Evolutionary conservation across 129 eudicot species (phyloP), one percentile per base, ranked within the genome.

Genomic region (Cynara cardunculus): DNA sequence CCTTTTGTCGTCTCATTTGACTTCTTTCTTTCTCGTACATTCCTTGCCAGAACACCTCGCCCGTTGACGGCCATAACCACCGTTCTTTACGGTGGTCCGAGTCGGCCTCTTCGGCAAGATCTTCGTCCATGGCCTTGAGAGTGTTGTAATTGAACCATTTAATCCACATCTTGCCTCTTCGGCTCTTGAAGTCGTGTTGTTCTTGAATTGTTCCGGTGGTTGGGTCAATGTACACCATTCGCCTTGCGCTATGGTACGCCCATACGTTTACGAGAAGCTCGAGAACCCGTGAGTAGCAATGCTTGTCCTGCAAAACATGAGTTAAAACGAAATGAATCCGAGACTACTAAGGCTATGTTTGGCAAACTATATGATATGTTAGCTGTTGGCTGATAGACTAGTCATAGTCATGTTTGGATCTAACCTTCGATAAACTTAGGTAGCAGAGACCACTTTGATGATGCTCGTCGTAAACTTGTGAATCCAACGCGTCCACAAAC

Each of bases 31-130:
- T 96, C 30, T 92, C 99, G 62, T 86, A 90, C 21, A 88, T 80
- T 2, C 99, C 99, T 80, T 92, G 91, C 97, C 97, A 96, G 83
- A 85, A 89, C 14, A 96, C 88, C 86, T 96, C 99, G 1, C 99
- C 99, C 0, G 99, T 95, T 5, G 81, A 85, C 16, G 99, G 99
- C 99, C 99, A 95, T 61, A 92, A 39, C 97, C 97, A 89, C 72
- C 86, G 89, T 30, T 73, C 87, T 44, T 81, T 87, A 25, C 82
- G 88, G 41, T 32, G 86, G 82, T 96, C 97, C 0, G 95, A 81
- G 80, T 96, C 99, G 0, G 86, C 86, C 79, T 88, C 97, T 85
- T 96, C 99, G 1, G 99, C 99, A 69, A 95, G 79, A 79, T 92
- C 99, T 84, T 90, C 97, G 28, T 95, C 99, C 97, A 95, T 95